These are phyloP conservation scores for Nakazawaea ernobii DNA, from an alignment of 805 yeast genomes.

Conservation along the genomic window DNA sequence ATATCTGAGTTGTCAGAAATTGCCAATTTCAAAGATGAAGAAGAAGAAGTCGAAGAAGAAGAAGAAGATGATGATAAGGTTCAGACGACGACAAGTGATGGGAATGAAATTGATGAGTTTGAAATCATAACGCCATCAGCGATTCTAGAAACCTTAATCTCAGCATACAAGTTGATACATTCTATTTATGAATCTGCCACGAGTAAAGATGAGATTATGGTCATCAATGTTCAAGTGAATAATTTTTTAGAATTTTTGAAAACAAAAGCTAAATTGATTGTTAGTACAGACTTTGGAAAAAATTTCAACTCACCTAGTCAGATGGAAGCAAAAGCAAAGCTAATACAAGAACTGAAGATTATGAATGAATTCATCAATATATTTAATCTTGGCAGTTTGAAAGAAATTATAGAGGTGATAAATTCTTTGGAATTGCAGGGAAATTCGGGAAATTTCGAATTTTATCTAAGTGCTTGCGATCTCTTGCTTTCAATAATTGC, in stretches of 20 bases:
- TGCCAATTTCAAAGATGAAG: slow-evolving; percentile 18
- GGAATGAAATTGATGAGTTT: slow-evolving; percentile 9
- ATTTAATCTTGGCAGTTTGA: slow-evolving; percentile 37
- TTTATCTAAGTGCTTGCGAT: slow-evolving; percentile 2
- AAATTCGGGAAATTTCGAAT: slow-evolving; percentile 1
- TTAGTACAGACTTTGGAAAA: neutral
- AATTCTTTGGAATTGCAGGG: slow-evolving; percentile 14
- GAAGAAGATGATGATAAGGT: slow-evolving; percentile 2
- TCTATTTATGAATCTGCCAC: slow-evolving; percentile 21
- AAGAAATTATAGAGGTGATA: slow-evolving; percentile 34
- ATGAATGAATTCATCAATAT: neutral
- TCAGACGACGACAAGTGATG: neutral
- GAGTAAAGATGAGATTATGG: slow-evolving; percentile 6
- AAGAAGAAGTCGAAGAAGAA: slow-evolving; percentile 4
- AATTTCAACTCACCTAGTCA: neutral
- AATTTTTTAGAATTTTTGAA: slow-evolving; percentile 16
- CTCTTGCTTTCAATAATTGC: neutral
- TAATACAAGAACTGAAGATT: neutral
- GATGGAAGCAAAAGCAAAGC: neutral
- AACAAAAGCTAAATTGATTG: neutral
- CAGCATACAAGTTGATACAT: slow-evolving; percentile 21
- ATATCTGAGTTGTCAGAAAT: slow-evolving; percentile 20
- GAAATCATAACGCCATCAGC: slow-evolving; percentile 22
- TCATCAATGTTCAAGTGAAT: neutral
- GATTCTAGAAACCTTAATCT: slow-evolving; percentile 21